Evolutionary conservation across 306 rosid species (phyloP).

Genomic region (Cicer bijugum): DNA sequence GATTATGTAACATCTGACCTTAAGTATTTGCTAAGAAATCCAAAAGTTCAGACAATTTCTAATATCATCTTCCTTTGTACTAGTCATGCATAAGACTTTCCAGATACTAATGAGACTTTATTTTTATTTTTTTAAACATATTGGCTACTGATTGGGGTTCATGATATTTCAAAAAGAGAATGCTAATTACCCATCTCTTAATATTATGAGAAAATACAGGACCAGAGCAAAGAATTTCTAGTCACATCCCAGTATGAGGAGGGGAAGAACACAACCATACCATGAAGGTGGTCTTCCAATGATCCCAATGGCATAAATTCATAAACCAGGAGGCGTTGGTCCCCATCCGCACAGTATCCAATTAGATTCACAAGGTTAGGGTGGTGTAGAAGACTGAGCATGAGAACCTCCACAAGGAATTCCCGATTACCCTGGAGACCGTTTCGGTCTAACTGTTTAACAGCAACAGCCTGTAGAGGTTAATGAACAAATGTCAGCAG

Average conservation of each 20-base stretch:
- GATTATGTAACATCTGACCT: conserved; percentile 20
- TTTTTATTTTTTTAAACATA: neutral
- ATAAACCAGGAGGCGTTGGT: conserved; percentile 48
- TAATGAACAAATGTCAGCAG: conserved; percentile 32
- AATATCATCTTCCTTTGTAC: neutral
- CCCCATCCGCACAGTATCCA: conserved; percentile 49
- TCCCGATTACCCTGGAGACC: conserved; percentile 97
- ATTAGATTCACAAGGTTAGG: conserved; percentile 48
- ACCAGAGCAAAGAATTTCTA: conserved; percentile 18
- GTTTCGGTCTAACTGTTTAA: conserved; percentile 87
- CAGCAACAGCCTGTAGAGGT: conserved; percentile 76
- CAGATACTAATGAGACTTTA: neutral
- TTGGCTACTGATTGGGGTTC: neutral
- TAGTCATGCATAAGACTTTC: conserved; percentile 6
- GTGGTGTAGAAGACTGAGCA: conserved; percentile 49
- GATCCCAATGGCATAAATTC: conserved; percentile 48
- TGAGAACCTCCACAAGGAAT: conserved; percentile 66
- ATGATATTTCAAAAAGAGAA: conserved; percentile 5
- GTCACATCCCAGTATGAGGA: conserved; percentile 26
- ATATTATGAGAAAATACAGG: conserved; percentile 25
- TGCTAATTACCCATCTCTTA: neutral
- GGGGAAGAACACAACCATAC: conserved; percentile 51
- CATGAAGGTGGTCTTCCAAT: conserved; percentile 91
- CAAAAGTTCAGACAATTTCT: conserved; percentile 8
- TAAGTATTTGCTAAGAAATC: conserved; percentile 10